Conservation (phyloP, 108 stramenopile species). For the Nannochloropsis gaditana region DNA sequence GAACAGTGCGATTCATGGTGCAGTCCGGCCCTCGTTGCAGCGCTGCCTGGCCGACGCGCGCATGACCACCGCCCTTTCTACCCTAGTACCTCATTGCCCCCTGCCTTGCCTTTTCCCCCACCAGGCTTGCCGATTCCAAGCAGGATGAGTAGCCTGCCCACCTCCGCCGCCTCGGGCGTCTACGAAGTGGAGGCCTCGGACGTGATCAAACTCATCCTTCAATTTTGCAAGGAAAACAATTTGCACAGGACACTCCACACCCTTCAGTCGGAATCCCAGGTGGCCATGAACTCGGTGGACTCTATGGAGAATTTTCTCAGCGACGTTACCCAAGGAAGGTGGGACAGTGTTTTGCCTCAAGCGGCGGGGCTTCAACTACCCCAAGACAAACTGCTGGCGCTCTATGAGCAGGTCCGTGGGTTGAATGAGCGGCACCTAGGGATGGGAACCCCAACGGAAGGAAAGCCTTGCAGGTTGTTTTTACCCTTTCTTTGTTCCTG, state of each 20-base stretch:
- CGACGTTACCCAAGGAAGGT: conserved; percentile 54
- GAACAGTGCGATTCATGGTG: no score
- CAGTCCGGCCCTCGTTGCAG: no score
- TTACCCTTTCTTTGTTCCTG: no score
- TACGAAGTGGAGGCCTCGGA: conserved; percentile 55
- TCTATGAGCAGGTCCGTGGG: conserved; percentile 38
- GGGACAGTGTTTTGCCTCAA: conserved; percentile 58
- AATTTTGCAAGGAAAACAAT: conserved; percentile 58
- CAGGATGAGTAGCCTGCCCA: background rate
- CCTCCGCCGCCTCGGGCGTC: conserved; percentile 11
- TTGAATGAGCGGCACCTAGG: background rate
- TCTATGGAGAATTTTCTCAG: conserved; percentile 42
- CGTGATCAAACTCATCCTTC: conserved; percentile 57
- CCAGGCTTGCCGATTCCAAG: background rate
- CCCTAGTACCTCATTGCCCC: no score
- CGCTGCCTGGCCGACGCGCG: no score
- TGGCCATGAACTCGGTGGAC: conserved; percentile 56
- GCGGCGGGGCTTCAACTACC: conserved; percentile 52
- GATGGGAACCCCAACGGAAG: background rate
- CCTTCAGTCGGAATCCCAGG: conserved; percentile 54
- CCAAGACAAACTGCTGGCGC: conserved; percentile 44
- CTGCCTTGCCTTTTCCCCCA: no score
- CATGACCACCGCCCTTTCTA: no score
- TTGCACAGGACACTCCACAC: conserved; percentile 42
- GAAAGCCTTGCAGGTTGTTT: background rate